Evolutionary conservation across 257 asterid species (phyloP).

Genomic region (Solanum neorickii): DNA sequence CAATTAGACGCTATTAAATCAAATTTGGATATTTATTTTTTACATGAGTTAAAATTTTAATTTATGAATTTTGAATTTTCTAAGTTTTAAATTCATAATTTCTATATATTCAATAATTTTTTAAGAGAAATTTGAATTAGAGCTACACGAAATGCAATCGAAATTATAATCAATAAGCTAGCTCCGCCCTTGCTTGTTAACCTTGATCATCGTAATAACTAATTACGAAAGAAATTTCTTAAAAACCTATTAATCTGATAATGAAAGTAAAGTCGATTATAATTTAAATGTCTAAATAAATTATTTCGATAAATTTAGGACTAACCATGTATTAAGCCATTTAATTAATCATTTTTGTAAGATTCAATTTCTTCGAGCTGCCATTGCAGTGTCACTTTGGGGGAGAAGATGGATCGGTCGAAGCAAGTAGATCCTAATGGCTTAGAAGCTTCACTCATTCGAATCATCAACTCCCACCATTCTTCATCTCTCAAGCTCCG

Average conservation of each 20-base stretch:
- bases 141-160: fast-evolving
- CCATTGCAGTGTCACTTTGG: not conserved
- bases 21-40: too few species aligned
- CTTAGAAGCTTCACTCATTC: slow-evolving; percentile 68
- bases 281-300: not conserved
- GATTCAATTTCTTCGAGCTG: not conserved
- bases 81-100: too few species aligned
- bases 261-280: too few species aligned
- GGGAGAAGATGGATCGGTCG: slow-evolving; percentile 53
- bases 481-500: slow-evolving; percentile 41
- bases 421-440: slow-evolving; percentile 36
- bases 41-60: too few species aligned
- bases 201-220: too few species aligned
- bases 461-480: slow-evolving; percentile 51
- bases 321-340: not conserved
- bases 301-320: not conserved
- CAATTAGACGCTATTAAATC: not conserved
- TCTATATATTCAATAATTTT: too few species aligned
- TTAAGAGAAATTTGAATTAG: fast-evolving
- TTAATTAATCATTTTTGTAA: not conserved
- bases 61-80: not conserved
- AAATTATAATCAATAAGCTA: not conserved
- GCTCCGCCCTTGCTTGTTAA: not conserved
- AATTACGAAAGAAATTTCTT: too few species aligned
- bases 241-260: not conserved